Percentiles rank a stretch among this genome's conserved stretches.
phyloP scores from a whole-genome alignment of 768 basidiomycete species.

The Coprinopsis cinerea region DNA sequence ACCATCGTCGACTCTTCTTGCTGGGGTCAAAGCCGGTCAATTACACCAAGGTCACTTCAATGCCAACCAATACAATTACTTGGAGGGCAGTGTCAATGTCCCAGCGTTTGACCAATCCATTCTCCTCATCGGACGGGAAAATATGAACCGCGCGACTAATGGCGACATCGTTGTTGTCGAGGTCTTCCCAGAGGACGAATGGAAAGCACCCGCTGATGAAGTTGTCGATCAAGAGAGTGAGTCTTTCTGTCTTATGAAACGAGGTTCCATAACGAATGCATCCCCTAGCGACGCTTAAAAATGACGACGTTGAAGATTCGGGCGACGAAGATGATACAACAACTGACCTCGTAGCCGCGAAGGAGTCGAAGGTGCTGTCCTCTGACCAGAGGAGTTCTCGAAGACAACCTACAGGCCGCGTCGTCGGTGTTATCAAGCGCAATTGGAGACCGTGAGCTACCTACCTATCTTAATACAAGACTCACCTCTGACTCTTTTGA shows the following conservation, averaged over 20 bases:
- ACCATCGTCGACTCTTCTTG: constrained; percentile 58
- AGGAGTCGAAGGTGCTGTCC: constrained; percentile 36
- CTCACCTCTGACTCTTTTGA: constrained; percentile 5
- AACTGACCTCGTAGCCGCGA: constrained; percentile 30
- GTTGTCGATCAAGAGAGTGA: constrained; percentile 90
- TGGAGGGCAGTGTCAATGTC: constrained; percentile 86
- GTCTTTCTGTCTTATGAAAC: constrained; percentile 17
- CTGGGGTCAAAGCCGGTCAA: constrained; percentile 80
- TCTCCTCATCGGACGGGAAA: constrained; percentile 79
- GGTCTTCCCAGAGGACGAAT: constrained; percentile 79
- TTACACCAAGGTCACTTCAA: constrained; percentile 93
- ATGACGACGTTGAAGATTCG: constrained; percentile 82
- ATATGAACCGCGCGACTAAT: constrained; percentile 93
- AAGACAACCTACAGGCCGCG: constrained; percentile 84
- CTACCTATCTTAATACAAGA: constrained; percentile 3
- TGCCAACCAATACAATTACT: constrained; percentile 92
- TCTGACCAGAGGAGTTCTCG: constrained; percentile 41
- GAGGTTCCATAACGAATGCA: not conserved
- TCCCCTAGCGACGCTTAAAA: constrained; percentile 63
- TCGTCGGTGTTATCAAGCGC: constrained; percentile 90
- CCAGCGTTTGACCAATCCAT: constrained; percentile 72
- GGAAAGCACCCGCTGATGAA: constrained; percentile 89
- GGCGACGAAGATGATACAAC: constrained; percentile 47
- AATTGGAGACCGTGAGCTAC: constrained; percentile 86
- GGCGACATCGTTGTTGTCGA: constrained; percentile 92